Percentiles rank a stretch among this genome's conserved stretches.
Conservation (phyloP, 78 protist genomes). For the Dictyostelium citrinum region DNA sequence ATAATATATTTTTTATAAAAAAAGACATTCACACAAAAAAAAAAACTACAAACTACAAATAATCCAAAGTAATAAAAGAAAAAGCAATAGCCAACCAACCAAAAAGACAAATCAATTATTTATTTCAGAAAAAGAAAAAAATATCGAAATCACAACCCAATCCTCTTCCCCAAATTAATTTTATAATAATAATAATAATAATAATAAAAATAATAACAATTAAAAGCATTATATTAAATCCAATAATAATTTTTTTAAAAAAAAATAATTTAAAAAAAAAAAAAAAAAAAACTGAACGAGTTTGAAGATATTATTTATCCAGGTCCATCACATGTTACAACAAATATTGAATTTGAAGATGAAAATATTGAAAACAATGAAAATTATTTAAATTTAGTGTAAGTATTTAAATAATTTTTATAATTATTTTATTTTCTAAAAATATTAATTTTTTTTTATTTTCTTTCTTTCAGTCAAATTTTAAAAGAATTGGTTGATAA, state of each 20-base stretch:
- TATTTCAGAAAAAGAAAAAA: not conserved
- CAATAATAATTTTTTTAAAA: not conserved
- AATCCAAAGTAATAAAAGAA: not conserved
- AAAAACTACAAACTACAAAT: not conserved
- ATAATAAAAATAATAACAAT: not conserved
- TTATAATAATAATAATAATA: not conserved
- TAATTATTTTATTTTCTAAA: not conserved
- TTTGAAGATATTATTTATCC: not conserved
- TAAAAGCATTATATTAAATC: not conserved
- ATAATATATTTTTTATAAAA: too few relatives aligned
- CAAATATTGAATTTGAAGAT: not conserved
- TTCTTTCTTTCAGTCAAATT: constrained; percentile 9
- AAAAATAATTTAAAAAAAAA: not conserved
- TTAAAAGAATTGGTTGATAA: constrained; percentile 63
- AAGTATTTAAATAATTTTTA: not conserved
- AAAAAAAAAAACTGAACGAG: not conserved
- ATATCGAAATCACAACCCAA: too few relatives aligned
- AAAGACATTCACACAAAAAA: not conserved
- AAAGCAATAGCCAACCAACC: not conserved
- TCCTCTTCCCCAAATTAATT: too few relatives aligned
- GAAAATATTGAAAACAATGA: not conserved
- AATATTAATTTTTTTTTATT: not conserved
- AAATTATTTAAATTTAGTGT: not conserved
- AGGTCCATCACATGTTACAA: not conserved
- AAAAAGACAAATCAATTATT: not conserved